phyloP scores from a whole-genome alignment of 2,329 filamentous ascomycete genomes.

The Epichloe gansuensis region DNA sequence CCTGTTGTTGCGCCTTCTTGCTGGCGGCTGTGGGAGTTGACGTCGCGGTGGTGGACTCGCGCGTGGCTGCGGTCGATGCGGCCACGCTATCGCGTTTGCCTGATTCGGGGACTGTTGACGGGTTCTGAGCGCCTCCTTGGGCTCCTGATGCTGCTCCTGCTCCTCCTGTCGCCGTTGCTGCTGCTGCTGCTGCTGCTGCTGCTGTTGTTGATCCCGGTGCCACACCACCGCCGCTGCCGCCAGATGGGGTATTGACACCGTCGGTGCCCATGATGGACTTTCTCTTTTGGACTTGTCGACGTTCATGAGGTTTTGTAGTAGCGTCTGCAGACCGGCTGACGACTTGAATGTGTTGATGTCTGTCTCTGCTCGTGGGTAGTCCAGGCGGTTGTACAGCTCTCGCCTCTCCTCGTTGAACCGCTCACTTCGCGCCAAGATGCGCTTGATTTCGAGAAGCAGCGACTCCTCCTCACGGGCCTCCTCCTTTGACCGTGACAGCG shows the following conservation, averaged over 20 bases:
- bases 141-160: slow-evolving; percentile 9
- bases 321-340: slow-evolving; percentile 63
- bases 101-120: slow-evolving; percentile 19
- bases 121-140: slow-evolving; percentile 22
- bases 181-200: slow-evolving; percentile 19
- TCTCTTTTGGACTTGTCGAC: slow-evolving; percentile 85
- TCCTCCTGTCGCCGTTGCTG: slow-evolving; percentile 15
- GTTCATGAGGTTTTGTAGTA: slow-evolving; percentile 71
- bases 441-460: slow-evolving; percentile 77
- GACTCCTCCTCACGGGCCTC: slow-evolving; percentile 89
- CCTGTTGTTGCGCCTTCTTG: slow-evolving; percentile 36
- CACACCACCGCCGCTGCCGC: background rate
- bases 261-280: slow-evolving; percentile 56
- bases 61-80: slow-evolving; percentile 26
- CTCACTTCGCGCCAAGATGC: slow-evolving; percentile 78
- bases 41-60: slow-evolving; percentile 23
- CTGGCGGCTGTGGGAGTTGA: slow-evolving; percentile 26
- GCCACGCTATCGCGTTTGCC: slow-evolving; percentile 43
- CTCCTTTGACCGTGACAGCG: slow-evolving; percentile 68
- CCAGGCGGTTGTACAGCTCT: slow-evolving; percentile 76
- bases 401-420: slow-evolving; percentile 78
- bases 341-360: slow-evolving; percentile 70
- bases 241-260: slow-evolving; percentile 30
- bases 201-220: background rate
- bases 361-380: slow-evolving; percentile 60